These are phyloP conservation scores for Paramecium biaurelia DNA, from an alignment of 73 alveolate genomes.

Conservation along the genomic window DNA sequence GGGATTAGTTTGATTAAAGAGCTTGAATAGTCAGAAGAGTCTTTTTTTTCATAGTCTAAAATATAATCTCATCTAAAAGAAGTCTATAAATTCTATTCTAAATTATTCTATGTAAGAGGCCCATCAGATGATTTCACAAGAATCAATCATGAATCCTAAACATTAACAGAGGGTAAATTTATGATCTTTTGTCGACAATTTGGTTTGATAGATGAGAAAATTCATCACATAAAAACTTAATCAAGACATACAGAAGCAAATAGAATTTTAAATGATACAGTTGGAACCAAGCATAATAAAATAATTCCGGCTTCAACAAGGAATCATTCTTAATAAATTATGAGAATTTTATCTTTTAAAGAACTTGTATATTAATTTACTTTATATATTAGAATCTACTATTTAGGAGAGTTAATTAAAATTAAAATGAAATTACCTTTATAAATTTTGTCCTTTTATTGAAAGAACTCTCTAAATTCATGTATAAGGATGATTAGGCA, in stretches of 20 bases:
- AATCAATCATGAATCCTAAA: conserved; percentile 17
- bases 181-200: conserved; percentile 21
- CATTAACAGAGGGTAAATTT: conserved; percentile 38
- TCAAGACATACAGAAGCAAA: background rate
- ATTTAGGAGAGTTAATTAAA: background rate
- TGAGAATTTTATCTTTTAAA: background rate
- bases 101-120: conserved; percentile 2
- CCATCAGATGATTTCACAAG: conserved; percentile 41
- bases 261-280: background rate
- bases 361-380: conserved; percentile 7
- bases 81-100: background rate
- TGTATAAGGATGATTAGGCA: background rate
- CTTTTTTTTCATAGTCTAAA: background rate
- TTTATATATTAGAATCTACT: conserved; percentile 27
- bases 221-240: background rate
- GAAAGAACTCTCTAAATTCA: background rate
- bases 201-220: background rate
- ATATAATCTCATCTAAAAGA: background rate
- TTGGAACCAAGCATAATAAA: background rate
- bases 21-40: background rate
- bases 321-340: background rate
- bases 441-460: background rate
- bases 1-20: conserved; percentile 34
- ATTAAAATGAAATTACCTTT: conserved; percentile 19
- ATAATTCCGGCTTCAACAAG: background rate